Percentiles rank a stretch among this genome's conserved stretches.
These are phyloP conservation scores for Monilinia aucupariae DNA, from an alignment of 2,329 filamentous ascomycete genomes.

Conservation along the genomic window DNA sequence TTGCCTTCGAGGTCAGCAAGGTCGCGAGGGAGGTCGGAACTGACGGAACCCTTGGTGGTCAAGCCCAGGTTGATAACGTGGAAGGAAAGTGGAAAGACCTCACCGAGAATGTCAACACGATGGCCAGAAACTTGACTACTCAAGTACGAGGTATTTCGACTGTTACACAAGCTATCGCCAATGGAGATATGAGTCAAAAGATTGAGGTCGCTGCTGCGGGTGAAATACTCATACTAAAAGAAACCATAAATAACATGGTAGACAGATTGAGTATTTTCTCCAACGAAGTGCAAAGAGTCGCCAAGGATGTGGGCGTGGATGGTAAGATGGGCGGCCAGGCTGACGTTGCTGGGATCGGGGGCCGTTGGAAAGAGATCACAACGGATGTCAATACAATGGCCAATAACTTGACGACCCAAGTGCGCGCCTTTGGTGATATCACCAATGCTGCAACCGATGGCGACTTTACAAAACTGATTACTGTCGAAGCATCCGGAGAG, in stretches of 20 bases:
- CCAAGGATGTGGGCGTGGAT: slow-evolving; percentile 93
- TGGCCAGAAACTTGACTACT: slow-evolving; percentile 62
- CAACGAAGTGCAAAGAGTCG: slow-evolving; percentile 90
- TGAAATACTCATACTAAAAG: slow-evolving; percentile 88
- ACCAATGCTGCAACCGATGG: slow-evolving; percentile 96
- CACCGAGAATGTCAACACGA: slow-evolving; percentile 81
- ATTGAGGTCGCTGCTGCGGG: slow-evolving; percentile 93
- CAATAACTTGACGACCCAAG: slow-evolving; percentile 83
- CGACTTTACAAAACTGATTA: slow-evolving; percentile 94
- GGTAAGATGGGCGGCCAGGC: slow-evolving; percentile 98
- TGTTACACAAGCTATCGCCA: slow-evolving; percentile 90
- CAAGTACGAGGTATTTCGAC: slow-evolving; percentile 87
- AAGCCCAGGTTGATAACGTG: slow-evolving; percentile 89
- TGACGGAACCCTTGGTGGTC: slow-evolving; percentile 87
- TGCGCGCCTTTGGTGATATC: slow-evolving; percentile 95
- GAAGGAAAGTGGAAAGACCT: slow-evolving; percentile 98
- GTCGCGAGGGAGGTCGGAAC: slow-evolving; percentile 94
- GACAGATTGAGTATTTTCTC: slow-evolving; percentile 92
- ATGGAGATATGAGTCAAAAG: slow-evolving; percentile 92
- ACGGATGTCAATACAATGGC: slow-evolving; percentile 43
- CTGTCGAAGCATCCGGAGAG: slow-evolving; percentile 93
- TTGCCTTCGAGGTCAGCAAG: slow-evolving; percentile 94
- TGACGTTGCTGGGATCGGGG: slow-evolving; percentile 85
- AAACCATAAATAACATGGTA: slow-evolving; percentile 99
- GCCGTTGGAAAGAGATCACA: slow-evolving; percentile 97